Percentiles rank a stretch among this genome's conserved stretches.
Conservation (phyloP, 2,329 filamentous ascomycete species). For the Pyrenochaeta sp. region DNA sequence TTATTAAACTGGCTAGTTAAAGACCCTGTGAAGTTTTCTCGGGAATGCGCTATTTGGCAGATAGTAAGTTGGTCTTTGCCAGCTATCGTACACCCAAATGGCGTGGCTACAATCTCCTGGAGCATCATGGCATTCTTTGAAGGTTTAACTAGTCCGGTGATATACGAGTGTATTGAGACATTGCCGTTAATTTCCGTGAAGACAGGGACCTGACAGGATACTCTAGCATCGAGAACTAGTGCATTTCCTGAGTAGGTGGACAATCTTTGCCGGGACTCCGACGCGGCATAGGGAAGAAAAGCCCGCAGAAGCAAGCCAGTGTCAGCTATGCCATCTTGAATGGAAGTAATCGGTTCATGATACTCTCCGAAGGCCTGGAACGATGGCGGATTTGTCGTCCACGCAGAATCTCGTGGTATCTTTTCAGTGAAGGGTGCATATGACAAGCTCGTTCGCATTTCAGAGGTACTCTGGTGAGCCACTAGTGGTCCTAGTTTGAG, state of each 20-base stretch:
- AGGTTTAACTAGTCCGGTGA: background rate
- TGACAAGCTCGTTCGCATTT: constrained; percentile 3
- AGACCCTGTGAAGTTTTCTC: background rate
- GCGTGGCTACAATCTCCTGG: background rate
- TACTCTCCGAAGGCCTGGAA: constrained; percentile 13
- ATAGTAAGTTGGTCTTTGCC: constrained; percentile 4
- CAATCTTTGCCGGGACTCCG: constrained; percentile 9
- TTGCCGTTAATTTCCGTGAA: background rate
- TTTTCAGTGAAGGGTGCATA: background rate
- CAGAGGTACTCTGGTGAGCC: background rate
- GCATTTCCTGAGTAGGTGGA: constrained; percentile 8
- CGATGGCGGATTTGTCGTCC: constrained; percentile 12
- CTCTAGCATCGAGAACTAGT: constrained; percentile 12
- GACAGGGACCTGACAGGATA: constrained; percentile 11
- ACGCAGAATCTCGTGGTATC: constrained; percentile 10
- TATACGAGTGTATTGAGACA: background rate
- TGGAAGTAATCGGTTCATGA: background rate
- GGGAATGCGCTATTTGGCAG: constrained; percentile 5
- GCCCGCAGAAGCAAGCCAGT: constrained; percentile 11
- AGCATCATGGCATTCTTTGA: constrained; percentile 1
- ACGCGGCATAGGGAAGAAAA: constrained; percentile 10
- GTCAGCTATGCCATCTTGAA: constrained; percentile 1
- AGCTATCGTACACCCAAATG: constrained; percentile 8
- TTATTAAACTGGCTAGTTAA: constrained; percentile 7
- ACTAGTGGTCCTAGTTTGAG: constrained; percentile 7